Base-by-base conservation (phyloP, 805 yeast species). In the Yarrowia hollandica region DNA sequence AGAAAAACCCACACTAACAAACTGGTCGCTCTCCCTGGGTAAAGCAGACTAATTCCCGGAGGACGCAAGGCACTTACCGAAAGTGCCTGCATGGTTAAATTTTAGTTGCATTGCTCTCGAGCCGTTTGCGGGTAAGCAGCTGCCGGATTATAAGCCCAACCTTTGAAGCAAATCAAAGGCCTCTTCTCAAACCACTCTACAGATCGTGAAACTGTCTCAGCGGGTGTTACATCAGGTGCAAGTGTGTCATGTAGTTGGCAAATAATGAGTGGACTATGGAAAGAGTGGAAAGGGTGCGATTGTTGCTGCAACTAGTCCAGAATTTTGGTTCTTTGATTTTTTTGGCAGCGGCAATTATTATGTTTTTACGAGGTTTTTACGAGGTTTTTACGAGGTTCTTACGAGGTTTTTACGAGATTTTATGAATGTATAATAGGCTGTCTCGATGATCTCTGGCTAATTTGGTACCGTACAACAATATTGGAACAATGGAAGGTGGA, bases 71-170 rank as follows among this genome's bases (percentile, higher is more conserved):
- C n/a, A n/a, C 14, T 21, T n/a, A n/a, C n/a, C n/a, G n/a, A n/a
- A 38, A 41, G 46, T 41, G 46, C 46, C 31, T 41, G 46, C 31
- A 41, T 41, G 11, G 46, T 12, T 15, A n/a, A 28, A 11, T 38
- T 38, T 41, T 41, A 41, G 46, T 41, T 41, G 46, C 46, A 41
- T 41, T 4, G 22, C 46, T 41, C 46, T 25, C 21, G 31, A 41
- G 46, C 46, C 46, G 46, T 41, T 41, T 25, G 28, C 31, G 46
- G 46, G 46, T 41, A 41, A 25, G 46, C 46, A 41, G 46, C 46
- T 15, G 46, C 46, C 46, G 21, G 46, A 9, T 15, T 4, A 15
- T 9, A 6, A 21, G 31, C 46, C 46, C n/a, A n/a, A n/a, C n/a
- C n/a, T n/a, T n/a, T n/a, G n/a, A 41, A 25, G 46, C 9, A 39